Evolutionary conservation across 306 rosid species (phyloP), one percentile per base, ranked within the genome.

Genomic region (Sphenostylis stenocarpa): DNA sequence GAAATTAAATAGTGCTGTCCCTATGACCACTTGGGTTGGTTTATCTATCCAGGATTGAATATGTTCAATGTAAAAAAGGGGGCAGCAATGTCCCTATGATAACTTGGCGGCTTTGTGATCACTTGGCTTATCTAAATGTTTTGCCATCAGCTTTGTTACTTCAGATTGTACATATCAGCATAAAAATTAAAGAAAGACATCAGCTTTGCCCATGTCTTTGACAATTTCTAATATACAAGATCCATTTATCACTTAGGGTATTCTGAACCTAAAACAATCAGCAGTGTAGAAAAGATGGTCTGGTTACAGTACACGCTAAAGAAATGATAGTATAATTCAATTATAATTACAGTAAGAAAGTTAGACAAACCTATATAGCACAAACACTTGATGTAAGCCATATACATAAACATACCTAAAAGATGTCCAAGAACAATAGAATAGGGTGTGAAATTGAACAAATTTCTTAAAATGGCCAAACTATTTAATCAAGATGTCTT

Each of bases 391-490:
- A 48, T 6, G 26, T 36, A 12, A 57, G 44, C 53, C 66, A 67
- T 49, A 49, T 17, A 60, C 28, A 77, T 47, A 43, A 41, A 48
- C 52, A 16, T 10, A 63, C 44, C 38, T 13, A 49, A 52, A 57
- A 58, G 61, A 65, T 57, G 57, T 51, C 48, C 31, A 62, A 71
- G 67, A 38, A 51, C 28, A 36, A 43, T 66, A 79, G 45, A 70
- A 53, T 67, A 65, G 64, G 61, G 60, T 72, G 64, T 45, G 44
- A 38, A 72, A 52, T n/a, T 63, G 17, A 45, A 74, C 67, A 77
- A 16, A 29, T 39, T 49, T 74, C 45, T 61, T 49, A 36, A 49
- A 49, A 68, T 6, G 16, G 29, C 29, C 81, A 52, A 75, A 58
- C 36, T 71, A 48, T 48, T 67, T 26, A 61, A 72, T 58, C 34